Base-by-base conservation (phyloP, 768 basidiomycete species). In the Lentinula sp. region DNA sequence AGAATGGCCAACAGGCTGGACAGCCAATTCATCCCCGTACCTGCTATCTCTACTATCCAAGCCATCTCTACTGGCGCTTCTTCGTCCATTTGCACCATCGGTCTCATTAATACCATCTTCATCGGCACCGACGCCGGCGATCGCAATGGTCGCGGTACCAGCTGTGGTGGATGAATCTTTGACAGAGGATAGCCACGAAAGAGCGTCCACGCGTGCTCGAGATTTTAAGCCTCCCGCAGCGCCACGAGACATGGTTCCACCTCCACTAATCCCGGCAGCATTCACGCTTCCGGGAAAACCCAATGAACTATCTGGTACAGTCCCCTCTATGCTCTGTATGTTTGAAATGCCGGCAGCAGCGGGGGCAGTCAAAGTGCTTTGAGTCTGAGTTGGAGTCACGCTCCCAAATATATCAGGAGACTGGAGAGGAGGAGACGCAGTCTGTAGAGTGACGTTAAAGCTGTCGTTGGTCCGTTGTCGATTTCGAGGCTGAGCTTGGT, bases 111-210 rank as follows among this genome's bases (percentile, higher is more conserved):
- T 71, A 43, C 65, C 72, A 72, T 39, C 37, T 4, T 23, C 23
- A 16, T 5, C 41, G 16, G 3, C 16, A 10, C 7, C 16, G 7
- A 33, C 2, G 15, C 15, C 33, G 35, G 18, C 12, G 10, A 41
- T 41, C 23, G 55, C 39, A 55, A 13, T 10, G 10, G n/a, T 41
- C 8, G 37, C 9, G 6, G 52, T 13, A 39, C 20, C 41, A 10
- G 39, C 35, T 3, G 16, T 23, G 15, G n/a, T 39, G 3, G 55
- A 41, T 28, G 39, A n/a, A 18, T 88, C 85, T 63, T 85, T 88
- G 54, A 93, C 86, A 63, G 80, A 88, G 13, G 86, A 80, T 56
- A 92, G 68, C 91, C 92, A 93, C 2, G 83, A 78, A 43, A 88
- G 74, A 5, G 85, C 77, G 49, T 91, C 87, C 76, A 93, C 83